Conservation (phyloP, 2,329 filamentous ascomycete genomes). For the Passalora sequoiae region DNA sequence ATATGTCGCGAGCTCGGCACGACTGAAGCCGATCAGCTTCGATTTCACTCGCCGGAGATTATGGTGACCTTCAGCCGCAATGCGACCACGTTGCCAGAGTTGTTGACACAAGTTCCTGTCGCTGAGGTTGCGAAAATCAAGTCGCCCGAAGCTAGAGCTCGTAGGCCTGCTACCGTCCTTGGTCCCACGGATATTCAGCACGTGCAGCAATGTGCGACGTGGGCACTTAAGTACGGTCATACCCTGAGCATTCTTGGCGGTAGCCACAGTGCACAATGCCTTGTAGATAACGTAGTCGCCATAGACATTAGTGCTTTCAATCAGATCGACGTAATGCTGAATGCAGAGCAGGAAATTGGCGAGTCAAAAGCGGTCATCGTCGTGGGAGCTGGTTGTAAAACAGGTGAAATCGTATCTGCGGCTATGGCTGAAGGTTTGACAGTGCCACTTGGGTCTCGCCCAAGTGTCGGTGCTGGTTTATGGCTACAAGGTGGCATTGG, state of each 20-base stretch:
- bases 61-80: slow-evolving; percentile 50
- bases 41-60: slow-evolving; percentile 46
- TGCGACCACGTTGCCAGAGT: slow-evolving; percentile 42
- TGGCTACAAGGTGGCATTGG: slow-evolving; percentile 64
- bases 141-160: slow-evolving; percentile 47
- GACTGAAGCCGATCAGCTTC: slow-evolving; percentile 36
- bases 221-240: slow-evolving; percentile 47
- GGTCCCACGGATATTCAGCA: slow-evolving; percentile 46
- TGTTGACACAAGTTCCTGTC: slow-evolving; percentile 42
- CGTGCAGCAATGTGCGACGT: slow-evolving; percentile 52
- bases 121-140: slow-evolving; percentile 40
- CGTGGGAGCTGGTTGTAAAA: slow-evolving; percentile 53
- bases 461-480: slow-evolving; percentile 58
- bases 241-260: slow-evolving; percentile 48
- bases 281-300: slow-evolving; percentile 49
- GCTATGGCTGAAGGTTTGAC: slow-evolving; percentile 47
- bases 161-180: slow-evolving; percentile 43
- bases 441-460: slow-evolving; percentile 56
- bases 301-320: slow-evolving; percentile 57
- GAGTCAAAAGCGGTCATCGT: slow-evolving; percentile 41
- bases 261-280: slow-evolving; percentile 57
- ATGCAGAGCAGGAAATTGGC: slow-evolving; percentile 7
- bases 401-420: slow-evolving; percentile 49
- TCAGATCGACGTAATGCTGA: slow-evolving; percentile 42
- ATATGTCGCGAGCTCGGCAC: slow-evolving; percentile 48